Evolutionary conservation across 2,329 filamentous ascomycete genomes (phyloP).

Genomic region (Fusarium redolens): DNA sequence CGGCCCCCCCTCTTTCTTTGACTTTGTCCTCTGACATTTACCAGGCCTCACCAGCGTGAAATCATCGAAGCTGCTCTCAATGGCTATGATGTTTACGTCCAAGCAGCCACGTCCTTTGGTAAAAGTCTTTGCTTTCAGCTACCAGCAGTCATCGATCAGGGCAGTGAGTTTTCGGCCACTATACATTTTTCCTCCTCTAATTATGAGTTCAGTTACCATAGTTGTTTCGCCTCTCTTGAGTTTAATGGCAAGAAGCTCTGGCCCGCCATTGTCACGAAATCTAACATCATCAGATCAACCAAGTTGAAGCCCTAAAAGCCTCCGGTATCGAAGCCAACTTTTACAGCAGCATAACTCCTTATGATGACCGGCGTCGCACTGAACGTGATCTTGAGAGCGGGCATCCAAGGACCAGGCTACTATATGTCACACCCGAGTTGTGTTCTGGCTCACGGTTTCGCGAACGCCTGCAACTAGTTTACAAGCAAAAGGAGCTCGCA

Average conservation of each 20-base stretch:
- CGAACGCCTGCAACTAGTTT: constrained; percentile 75
- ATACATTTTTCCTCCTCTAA: constrained; percentile 23
- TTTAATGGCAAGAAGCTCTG: constrained; percentile 74
- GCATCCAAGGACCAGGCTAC: constrained; percentile 82
- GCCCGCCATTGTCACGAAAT: background rate
- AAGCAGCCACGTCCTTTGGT: constrained; percentile 90
- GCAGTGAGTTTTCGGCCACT: constrained; percentile 69
- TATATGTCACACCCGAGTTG: constrained; percentile 94
- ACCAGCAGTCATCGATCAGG: constrained; percentile 86
- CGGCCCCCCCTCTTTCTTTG: background rate
- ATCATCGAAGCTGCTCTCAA: constrained; percentile 85
- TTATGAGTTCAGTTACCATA: constrained; percentile 74
- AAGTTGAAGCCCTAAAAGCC: constrained; percentile 82
- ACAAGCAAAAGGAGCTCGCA: constrained; percentile 85
- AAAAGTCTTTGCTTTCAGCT: constrained; percentile 95
- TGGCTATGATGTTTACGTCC: constrained; percentile 91
- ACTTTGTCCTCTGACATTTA: background rate
- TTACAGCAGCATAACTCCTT: constrained; percentile 84
- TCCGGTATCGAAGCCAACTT: constrained; percentile 84
- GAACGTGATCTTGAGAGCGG: constrained; percentile 86
- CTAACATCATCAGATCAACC: constrained; percentile 75
- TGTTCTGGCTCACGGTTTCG: constrained; percentile 84
- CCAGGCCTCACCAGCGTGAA: constrained; percentile 84
- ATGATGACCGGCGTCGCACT: constrained; percentile 73
- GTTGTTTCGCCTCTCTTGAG: constrained; percentile 90